phyloP scores from a whole-genome alignment of 306 rosid species.

The Erythrophleum fordii region DNA sequence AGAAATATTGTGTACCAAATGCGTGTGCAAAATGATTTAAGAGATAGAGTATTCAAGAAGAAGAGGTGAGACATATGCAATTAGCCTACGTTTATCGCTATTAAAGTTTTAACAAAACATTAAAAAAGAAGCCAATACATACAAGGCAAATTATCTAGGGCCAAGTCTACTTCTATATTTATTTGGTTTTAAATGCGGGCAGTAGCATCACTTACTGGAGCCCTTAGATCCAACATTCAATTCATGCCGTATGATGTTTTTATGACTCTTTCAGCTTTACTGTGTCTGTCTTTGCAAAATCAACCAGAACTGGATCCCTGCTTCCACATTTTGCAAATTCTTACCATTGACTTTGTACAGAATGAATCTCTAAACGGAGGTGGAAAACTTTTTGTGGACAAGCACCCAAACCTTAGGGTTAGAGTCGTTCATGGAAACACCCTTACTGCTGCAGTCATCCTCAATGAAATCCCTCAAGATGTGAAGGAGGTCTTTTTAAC shows the following conservation, averaged over 20 bases:
- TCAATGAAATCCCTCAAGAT: slow-evolving; percentile 72
- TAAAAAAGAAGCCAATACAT: not conserved
- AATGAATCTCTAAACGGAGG: slow-evolving; percentile 86
- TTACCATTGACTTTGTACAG: slow-evolving; percentile 38
- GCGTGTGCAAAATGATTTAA: too few species aligned
- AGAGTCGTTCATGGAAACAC: slow-evolving; percentile 95
- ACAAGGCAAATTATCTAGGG: not conserved
- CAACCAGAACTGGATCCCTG: not conserved
- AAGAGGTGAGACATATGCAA: too few species aligned
- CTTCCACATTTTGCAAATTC: not conserved
- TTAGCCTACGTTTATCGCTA: not conserved
- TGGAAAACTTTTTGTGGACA: slow-evolving; percentile 85
- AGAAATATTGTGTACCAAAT: too few species aligned
- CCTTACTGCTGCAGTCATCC: slow-evolving; percentile 85
- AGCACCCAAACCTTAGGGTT: slow-evolving; percentile 80
- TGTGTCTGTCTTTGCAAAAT: not conserved
- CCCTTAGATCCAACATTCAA: not conserved
- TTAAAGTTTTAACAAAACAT: not conserved
- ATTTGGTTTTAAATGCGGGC: not conserved
- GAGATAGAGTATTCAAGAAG: too few species aligned
- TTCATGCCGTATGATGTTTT: not conserved
- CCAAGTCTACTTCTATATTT: not conserved
- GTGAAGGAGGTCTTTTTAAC: slow-evolving; percentile 68
- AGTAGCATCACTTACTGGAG: not conserved
- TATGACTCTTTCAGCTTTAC: not conserved